These are phyloP conservation scores for Eutrema heterophyllum DNA, from an alignment of 345 rosid species.

Conservation along the genomic window DNA sequence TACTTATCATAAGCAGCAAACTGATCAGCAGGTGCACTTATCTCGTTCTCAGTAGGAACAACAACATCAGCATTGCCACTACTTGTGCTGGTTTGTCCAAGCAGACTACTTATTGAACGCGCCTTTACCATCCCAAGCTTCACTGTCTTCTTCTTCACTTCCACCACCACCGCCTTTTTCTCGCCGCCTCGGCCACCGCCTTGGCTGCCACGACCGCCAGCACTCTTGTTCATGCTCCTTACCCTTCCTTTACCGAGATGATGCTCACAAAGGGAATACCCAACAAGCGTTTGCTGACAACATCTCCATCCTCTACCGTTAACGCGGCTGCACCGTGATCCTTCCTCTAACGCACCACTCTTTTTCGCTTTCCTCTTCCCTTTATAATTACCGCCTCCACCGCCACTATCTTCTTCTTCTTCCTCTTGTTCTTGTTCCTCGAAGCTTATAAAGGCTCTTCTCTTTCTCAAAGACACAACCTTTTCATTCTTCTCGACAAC, in stretches of 20 bases:
- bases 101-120: constrained; percentile 87
- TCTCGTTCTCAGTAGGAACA: constrained; percentile 12
- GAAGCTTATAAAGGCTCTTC: constrained; percentile 47
- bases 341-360: constrained; percentile 58
- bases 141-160: constrained; percentile 48
- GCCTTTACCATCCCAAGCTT: constrained; percentile 93
- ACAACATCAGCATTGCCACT: neutral
- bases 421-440: constrained; percentile 28
- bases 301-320: constrained; percentile 99
- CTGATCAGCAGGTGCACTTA: constrained; percentile 32
- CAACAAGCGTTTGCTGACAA: constrained; percentile 84
- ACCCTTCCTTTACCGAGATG: constrained; percentile 95
- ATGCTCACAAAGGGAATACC: constrained; percentile 94
- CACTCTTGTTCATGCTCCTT: constrained; percentile 50
- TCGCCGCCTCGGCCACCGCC: neutral
- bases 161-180: constrained; percentile 13
- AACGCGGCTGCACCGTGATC: constrained; percentile 90
- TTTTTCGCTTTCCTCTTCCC: constrained; percentile 47
- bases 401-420: constrained; percentile 9
- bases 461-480: constrained; percentile 54
- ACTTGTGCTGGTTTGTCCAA: constrained; percentile 45
- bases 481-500: constrained; percentile 49
- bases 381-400: constrained; percentile 28
- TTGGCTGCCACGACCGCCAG: constrained; percentile 11
- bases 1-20: constrained; percentile 22